A percentile compares a stretch with the other conserved stretches of the same genome.
Conservation (phyloP, 106 monocot species). For the Acanthochlamys bracteata region DNA sequence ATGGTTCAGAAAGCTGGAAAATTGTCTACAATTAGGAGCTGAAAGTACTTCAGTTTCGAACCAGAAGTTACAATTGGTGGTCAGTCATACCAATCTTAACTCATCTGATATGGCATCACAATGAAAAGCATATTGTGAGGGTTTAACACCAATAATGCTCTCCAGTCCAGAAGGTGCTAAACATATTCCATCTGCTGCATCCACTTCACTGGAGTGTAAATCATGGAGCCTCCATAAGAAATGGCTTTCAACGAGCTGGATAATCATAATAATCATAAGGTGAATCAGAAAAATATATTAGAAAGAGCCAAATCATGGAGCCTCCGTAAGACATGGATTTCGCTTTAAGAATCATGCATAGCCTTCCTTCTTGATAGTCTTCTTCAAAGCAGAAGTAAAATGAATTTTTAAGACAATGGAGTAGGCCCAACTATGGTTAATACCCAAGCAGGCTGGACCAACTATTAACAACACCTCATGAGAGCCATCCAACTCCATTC, state of each 20-base stretch:
- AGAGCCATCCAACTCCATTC: no score
- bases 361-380: no score
- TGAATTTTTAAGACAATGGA: no score
- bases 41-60: neutral
- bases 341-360: no score
- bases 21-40: conserved; percentile 10
- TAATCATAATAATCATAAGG: no score
- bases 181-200: conserved; percentile 47
- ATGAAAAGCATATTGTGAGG: conserved; percentile 80
- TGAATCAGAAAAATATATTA: no score
- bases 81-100: conserved; percentile 61
- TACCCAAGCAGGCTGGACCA: no score
- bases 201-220: conserved; percentile 53
- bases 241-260: conserved; percentile 84
- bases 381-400: no score
- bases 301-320: no score
- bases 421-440: no score
- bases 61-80: neutral
- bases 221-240: conserved; percentile 85
- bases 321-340: no score
- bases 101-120: conserved; percentile 50
- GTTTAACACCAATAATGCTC: conserved; percentile 36
- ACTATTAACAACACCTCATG: no score
- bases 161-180: conserved; percentile 51
- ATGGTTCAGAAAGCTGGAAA: conserved; percentile 88